Evolutionary conservation across 331 rosid genomes (phyloP), one percentile per base, ranked within the genome.

Genomic region (Dryas integrifolia): DNA sequence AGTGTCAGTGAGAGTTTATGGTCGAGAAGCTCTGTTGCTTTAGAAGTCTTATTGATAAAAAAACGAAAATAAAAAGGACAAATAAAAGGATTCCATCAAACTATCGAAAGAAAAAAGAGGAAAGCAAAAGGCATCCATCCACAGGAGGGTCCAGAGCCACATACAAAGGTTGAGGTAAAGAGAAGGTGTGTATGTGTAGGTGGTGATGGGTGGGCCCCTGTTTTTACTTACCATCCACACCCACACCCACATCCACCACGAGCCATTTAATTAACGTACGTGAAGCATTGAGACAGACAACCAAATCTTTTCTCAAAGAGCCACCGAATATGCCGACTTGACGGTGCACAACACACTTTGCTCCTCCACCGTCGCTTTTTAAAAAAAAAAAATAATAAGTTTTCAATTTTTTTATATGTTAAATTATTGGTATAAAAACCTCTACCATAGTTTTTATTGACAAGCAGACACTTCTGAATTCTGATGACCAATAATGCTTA

Each of bases 301-400:
- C 79, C 82, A 85, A 74, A 83, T 82, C 85, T 85, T 85, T 80
- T 76, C 24, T 52, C 75, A 81, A 73, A 63, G 68, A 63, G 67
- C 67, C 67, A 77, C 3, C 84, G 89, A 85, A 90, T 88, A 83
- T 89, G 86, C 92, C 77, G 60, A 46, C 24, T 87, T 72, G 65
- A 86, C 88, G 97, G 97, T 83, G 69, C 76, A 84, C 6, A 58
- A 74, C 48, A 7, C 83, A 57, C 82, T 65, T 74, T 79, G 7
- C 58, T 75, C 79, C 85, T 87, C 91, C 97, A 85, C 97, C 90
- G 77, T 79, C 86, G 84, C 60, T 77, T 78, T 74, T 55, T 9
- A 21, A 21, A 21, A 21, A 21, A 21, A 21, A 21, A 21, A 21
- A 21, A 11, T n/a, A 18, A 13, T 46, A 9, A 40, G 0, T 30